These are phyloP conservation scores for Somion occarium DNA, from an alignment of 1,284 basidiomycete genomes.

Conservation along the genomic window DNA sequence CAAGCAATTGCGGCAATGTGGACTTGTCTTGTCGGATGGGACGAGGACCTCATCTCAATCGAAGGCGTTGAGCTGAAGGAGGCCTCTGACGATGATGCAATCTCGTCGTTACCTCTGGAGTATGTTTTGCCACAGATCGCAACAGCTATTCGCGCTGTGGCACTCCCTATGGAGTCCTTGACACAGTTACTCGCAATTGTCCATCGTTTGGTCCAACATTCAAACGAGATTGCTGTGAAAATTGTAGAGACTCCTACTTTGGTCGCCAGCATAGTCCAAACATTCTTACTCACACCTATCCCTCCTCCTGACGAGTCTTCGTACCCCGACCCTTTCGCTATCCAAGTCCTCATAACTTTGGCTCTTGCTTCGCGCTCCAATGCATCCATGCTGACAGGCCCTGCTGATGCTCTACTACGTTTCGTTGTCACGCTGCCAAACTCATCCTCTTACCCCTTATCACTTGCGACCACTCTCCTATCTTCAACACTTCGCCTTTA, in stretches of 20 bases:
- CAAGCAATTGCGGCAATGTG: slow-evolving; percentile 67
- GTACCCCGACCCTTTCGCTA: slow-evolving; percentile 45
- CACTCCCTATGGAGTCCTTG: slow-evolving; percentile 44
- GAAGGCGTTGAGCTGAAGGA: slow-evolving; percentile 45
- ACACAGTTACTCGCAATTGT: slow-evolving; percentile 61
- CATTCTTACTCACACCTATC: slow-evolving; percentile 52
- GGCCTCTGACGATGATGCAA: slow-evolving; percentile 16
- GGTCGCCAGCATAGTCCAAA: slow-evolving; percentile 46
- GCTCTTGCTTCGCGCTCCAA: slow-evolving; percentile 62
- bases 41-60: slow-evolving; percentile 34
- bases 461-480: slow-evolving; percentile 47
- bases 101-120: slow-evolving; percentile 48
- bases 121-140: slow-evolving; percentile 51
- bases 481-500: slow-evolving; percentile 64
- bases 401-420: slow-evolving; percentile 67
- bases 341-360: slow-evolving; percentile 59
- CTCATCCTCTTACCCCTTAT: slow-evolving; percentile 15
- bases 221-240: slow-evolving; percentile 45
- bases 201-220: slow-evolving; percentile 55
- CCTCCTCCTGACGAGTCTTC: slow-evolving; percentile 29
- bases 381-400: slow-evolving; percentile 54
- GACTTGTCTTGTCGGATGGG: slow-evolving; percentile 65
- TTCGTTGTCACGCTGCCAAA: slow-evolving; percentile 47
- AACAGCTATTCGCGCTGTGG: slow-evolving; percentile 33
- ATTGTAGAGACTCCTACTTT: slow-evolving; percentile 54